Evolutionary conservation across 78 protist genomes (phyloP), one percentile per base, ranked within the genome.

Genomic region (Dictyostelium capitatum): DNA sequence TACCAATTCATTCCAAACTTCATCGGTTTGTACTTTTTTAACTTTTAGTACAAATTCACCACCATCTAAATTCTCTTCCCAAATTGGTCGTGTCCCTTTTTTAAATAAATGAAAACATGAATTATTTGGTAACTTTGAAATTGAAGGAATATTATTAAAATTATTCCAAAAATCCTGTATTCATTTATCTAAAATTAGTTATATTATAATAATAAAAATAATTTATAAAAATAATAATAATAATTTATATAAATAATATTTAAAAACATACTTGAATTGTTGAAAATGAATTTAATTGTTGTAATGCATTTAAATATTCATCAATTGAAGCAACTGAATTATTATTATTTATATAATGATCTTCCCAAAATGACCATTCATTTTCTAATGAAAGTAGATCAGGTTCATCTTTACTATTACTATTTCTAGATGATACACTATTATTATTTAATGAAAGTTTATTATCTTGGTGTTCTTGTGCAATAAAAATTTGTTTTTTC

Each of bases 301-400:
- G 75, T 19, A 85, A 64, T 3, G 92, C 64, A 5, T 64, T 72
- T 50, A 62, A 23, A 77, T 77, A 85, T 85, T 84, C 84, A 12
- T 74, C 83, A 15, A 30, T 78, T 25, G 80, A 48, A 19, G 92
- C 81, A 32, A 65, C 50, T 28, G 75, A 54, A 23, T 85, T 80
- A 37, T 80, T 73, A 48, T 57, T 62, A 30, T 85, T 74, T 28
- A 53, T 77, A 9, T 85, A 77, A 77, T 85, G 92, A 48, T 85
- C 92, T 50, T 85, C 92, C 92, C 92, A 85, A 64, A 85, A 85
- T 19, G 83, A 56, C 92, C 92, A 85, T 37, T 80, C 92, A 64
- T 85, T 85, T 50, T 85, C 92, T 3, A 85, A 23, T 46, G 62
- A 57, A 15, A 83, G 46, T 15, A 50, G 7, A 51, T 48, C 43